A percentile compares a stretch with the other conserved stretches of the same genome.
Evolutionary conservation across 2,329 filamentous ascomycete species (phyloP).

Genomic region (Emmonsiellopsis sp.): DNA sequence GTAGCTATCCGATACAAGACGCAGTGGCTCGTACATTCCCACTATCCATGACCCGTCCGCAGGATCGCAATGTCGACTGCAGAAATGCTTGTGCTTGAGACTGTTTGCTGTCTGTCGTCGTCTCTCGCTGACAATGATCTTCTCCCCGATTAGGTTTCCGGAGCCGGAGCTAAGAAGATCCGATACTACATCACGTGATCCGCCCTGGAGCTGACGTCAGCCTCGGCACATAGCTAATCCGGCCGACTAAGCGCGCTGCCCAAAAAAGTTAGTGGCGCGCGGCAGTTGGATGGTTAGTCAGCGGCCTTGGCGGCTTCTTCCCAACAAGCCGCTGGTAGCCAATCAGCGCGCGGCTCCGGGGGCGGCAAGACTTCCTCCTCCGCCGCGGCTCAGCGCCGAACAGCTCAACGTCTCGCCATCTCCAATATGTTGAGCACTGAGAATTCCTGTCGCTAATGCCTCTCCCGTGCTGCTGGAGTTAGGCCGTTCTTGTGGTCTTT

Average conservation of each 20-base stretch:
- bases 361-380: too few species aligned
- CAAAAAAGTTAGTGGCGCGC: not conserved
- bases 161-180: not conserved
- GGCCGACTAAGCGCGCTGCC: not conserved
- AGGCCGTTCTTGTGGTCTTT: not conserved
- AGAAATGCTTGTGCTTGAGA: not conserved
- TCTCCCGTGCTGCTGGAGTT: too few species aligned
- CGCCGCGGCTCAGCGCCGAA: too few species aligned
- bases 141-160: not conserved
- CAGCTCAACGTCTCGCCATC: too few species aligned
- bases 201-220: not conserved
- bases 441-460: not conserved
- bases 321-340: too few species aligned
- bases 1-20: slow-evolving; percentile 38
- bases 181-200: not conserved
- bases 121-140: not conserved
- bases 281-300: too few species aligned
- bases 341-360: too few species aligned
- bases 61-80: not conserved
- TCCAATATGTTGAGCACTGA: not conserved
- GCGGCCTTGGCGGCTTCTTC: too few species aligned
- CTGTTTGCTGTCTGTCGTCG: not conserved
- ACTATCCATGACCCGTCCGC: slow-evolving; percentile 21
- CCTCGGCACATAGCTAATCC: not conserved
- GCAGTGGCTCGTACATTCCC: slow-evolving; percentile 39